Evolutionary conservation across 495 filamentous ascomycete genomes (phyloP), one percentile per base, ranked within the genome.

Genomic region (Aspergillus nidulans): DNA sequence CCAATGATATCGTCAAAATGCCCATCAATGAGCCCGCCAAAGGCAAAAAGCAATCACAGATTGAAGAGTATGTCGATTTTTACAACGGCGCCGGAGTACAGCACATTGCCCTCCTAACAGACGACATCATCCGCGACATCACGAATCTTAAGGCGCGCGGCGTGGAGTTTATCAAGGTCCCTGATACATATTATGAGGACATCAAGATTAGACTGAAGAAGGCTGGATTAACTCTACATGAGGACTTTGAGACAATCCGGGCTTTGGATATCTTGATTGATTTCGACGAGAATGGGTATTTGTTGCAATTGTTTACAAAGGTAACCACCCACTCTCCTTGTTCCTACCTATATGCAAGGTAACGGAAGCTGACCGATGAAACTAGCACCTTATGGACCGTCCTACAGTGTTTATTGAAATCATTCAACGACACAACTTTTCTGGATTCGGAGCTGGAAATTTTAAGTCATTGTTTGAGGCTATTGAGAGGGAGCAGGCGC

Each of bases 391-490:
- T 46, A 87, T 96, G 84, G 91, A 96, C 68, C 82, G 92, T 1
- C 92, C 92, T 3, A 96, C 91, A 1, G 90, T 96, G 0, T 96
- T 96, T 67, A 81, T 96, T 52, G 92, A 96, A 79, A 91, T 96
- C 56, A 96, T 96, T 62, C 88, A 96, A 69, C 74, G 90, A 32
- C 82, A 90, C 57, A 84, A 90, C 56, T 96, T 96, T 69, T 79
- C 83, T 9, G 92, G 92, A 0, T 96, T 96, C 60, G 90, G 91
- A 4, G 92, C 90, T 2, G 91, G 91, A n/a, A 96, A 96, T 64
- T 95, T 96, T 74, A 95, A 89, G 80, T 89, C 84, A 49, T 60
- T 96, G 58, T 96, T 96, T 63, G 90, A 96, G 73, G 91, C 92
- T 4, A 89, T 96, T 69, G 91, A 96, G 78, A 69, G 90, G 18